Conservation (phyloP, 2,329 filamentous ascomycete species). For the Neofusicoccum laricinum region DNA sequence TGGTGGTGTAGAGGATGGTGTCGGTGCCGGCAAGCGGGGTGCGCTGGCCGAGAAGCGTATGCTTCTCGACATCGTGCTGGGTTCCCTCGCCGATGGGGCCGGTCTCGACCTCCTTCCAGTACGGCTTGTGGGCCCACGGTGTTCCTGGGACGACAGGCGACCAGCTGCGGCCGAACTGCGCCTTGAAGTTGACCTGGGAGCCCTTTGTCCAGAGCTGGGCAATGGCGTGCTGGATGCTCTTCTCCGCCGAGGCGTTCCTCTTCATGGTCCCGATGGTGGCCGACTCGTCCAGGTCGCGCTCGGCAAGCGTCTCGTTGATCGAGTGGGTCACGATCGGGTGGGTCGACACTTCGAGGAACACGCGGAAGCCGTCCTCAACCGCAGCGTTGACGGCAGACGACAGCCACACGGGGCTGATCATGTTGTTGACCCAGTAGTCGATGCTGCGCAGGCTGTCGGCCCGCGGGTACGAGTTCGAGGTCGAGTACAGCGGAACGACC, state of each 20-base stretch:
- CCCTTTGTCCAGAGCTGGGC: slow-evolving; percentile 32
- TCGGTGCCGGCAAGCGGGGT: slow-evolving; percentile 28
- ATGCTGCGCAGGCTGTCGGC: slow-evolving; percentile 24
- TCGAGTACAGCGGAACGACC: slow-evolving; percentile 36
- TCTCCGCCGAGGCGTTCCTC: slow-evolving; percentile 26
- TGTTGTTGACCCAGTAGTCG: slow-evolving; percentile 42
- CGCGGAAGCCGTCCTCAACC: slow-evolving; percentile 35
- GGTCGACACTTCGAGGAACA: slow-evolving; percentile 43
- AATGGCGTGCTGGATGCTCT: slow-evolving; percentile 28
- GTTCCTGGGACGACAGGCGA: slow-evolving; percentile 18
- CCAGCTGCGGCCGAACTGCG: slow-evolving; percentile 15
- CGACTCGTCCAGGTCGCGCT: slow-evolving; percentile 31
- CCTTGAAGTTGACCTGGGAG: slow-evolving; percentile 26
- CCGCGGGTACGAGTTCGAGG: slow-evolving; percentile 29
- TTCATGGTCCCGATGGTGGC: slow-evolving; percentile 32
- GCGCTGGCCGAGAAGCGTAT: slow-evolving; percentile 35
- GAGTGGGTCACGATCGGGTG: slow-evolving; percentile 45
- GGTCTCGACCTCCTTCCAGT: slow-evolving; percentile 21
- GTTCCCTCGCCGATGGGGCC: not conserved
- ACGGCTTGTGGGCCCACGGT: slow-evolving; percentile 27
- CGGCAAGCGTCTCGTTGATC: slow-evolving; percentile 38
- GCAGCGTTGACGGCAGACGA: slow-evolving; percentile 35
- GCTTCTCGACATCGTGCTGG: slow-evolving; percentile 33
- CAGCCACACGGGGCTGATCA: slow-evolving; percentile 38
- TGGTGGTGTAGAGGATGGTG: slow-evolving; percentile 27